phyloP scores from a whole-genome alignment of 108 stramenopile species.

The Fistulifera pelliculosa region DNA sequence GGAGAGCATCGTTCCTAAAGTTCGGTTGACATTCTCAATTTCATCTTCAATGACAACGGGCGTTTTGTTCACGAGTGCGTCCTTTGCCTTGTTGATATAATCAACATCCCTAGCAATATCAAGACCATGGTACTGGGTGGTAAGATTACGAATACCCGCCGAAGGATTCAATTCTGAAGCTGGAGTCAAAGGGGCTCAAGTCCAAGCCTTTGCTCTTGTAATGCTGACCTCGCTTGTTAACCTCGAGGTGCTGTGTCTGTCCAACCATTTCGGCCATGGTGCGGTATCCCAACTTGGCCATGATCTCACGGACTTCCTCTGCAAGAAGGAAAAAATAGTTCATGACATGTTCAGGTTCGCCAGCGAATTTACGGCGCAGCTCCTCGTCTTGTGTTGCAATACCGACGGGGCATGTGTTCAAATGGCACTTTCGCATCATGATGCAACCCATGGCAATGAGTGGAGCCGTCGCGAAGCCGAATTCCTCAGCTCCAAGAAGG shows the following conservation, averaged over 20 bases:
- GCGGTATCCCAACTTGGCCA: conserved; percentile 93
- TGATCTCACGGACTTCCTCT: conserved; percentile 91
- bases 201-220: conserved; percentile 96
- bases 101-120: conserved; percentile 76
- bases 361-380: conserved; percentile 88
- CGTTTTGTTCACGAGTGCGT: conserved; percentile 73
- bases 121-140: conserved; percentile 81
- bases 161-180: conserved; percentile 87
- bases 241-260: conserved; percentile 87
- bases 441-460: conserved; percentile 93
- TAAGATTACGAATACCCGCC: conserved; percentile 69
- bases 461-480: conserved; percentile 89
- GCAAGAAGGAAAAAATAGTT: conserved; percentile 95
- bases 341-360: conserved; percentile 95
- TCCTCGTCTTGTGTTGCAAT: conserved; percentile 97
- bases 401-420: conserved; percentile 95
- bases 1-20: conserved; percentile 91
- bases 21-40: conserved; percentile 88
- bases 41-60: conserved; percentile 72
- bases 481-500: conserved; percentile 90
- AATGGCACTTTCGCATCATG: conserved; percentile 96
- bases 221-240: conserved; percentile 80
- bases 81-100: conserved; percentile 73
- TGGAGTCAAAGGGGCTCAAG: conserved; percentile 88
- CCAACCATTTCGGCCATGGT: conserved; percentile 94